Base-by-base conservation (phyloP, 2,329 filamentous ascomycete species). In the Davidsoniella eucalypti region DNA sequence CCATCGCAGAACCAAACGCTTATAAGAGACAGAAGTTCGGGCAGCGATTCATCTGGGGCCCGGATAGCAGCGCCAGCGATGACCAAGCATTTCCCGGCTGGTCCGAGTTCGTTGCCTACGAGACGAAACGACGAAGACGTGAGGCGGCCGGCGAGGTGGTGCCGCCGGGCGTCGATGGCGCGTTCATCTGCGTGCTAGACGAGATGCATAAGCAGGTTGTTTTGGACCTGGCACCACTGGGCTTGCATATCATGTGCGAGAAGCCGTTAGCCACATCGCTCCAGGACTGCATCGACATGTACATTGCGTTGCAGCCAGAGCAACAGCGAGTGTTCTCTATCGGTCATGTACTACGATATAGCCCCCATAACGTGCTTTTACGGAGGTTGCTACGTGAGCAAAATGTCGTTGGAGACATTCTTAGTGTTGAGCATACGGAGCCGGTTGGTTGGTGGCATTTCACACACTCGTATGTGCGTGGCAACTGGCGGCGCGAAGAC, bases 401-500 rank as follows among this genome's bases (percentile, higher is more conserved):
- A 48, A 72, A 73, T 10, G 76, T 80, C 10, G 82, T 98, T 59
- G 92, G 92, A 5, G 84, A 95, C 50, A 70, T 95, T 26, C 69
- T 93, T 48, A 90, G 84, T 38, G 72, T 94, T 38, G 84, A 93
- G 55, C 92, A 96, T 64, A 92, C 86, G 0, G 92, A 96, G 63
- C 92, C 92, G 0, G 82, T 98, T 0, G 92, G 92, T 1, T 94
- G 84, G 80, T 96, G 87, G 86, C 92, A 96, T 63, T 96, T 93
- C 61, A 73, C 83, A 0, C 88, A 94, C 63, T 87, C 81, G 40
- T 94, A 90, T 58, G 90, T 96, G 36, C 76, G 85, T 43, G 92
- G 92, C 14, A 95, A 96, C 65, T 96, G 92, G 92, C 78, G 90
- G 5, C 85, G 84, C 55, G 79, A 86, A 56, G 81, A 78, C 0